These are phyloP conservation scores for Zelopaecilomyces penicillatus DNA, from an alignment of 2,329 filamentous ascomycete species.

Conservation along the genomic window DNA sequence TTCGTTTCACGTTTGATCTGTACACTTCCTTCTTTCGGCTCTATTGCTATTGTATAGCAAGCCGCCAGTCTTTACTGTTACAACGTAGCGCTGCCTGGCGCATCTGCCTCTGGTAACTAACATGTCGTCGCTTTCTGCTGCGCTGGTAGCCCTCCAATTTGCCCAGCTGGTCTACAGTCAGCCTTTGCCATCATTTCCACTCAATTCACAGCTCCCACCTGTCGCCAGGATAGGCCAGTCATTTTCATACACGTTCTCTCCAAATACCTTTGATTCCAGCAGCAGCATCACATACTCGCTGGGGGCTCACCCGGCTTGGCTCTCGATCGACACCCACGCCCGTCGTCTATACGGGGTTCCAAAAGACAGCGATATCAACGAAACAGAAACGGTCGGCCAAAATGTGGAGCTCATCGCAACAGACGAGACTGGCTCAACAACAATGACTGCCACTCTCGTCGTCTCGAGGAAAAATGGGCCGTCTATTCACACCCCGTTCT, in stretches of 20 bases:
- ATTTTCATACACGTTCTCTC: conserved; percentile 65
- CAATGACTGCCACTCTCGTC: conserved; percentile 61
- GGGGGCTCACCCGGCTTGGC: conserved; percentile 59
- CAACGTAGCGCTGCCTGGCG: conserved; percentile 14
- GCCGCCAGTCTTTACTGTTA: conserved; percentile 5
- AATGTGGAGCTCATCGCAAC: conserved; percentile 61
- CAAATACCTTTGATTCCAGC: conserved; percentile 62
- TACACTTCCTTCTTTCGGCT: not conserved
- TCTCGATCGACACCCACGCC: conserved; percentile 57
- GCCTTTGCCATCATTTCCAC: conserved; percentile 53
- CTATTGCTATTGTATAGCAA: conserved; percentile 9
- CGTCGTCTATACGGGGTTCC: conserved; percentile 67
- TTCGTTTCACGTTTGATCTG: not conserved
- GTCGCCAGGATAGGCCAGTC: conserved; percentile 60
- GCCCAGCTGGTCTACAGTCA: conserved; percentile 23
- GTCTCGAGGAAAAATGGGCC: conserved; percentile 53
- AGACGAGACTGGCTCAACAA: conserved; percentile 54
- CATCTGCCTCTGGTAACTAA: conserved; percentile 11
- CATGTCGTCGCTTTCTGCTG: conserved; percentile 22
- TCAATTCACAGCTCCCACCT: conserved; percentile 78
- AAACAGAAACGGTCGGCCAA: conserved; percentile 47
- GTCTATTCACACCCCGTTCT: conserved; percentile 44
- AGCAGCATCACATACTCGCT: conserved; percentile 61
- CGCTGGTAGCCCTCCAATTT: conserved; percentile 20
- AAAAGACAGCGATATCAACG: conserved; percentile 36